These are phyloP conservation scores for Metschnikowia similis DNA, from an alignment of 805 yeast genomes.

Conservation along the genomic window DNA sequence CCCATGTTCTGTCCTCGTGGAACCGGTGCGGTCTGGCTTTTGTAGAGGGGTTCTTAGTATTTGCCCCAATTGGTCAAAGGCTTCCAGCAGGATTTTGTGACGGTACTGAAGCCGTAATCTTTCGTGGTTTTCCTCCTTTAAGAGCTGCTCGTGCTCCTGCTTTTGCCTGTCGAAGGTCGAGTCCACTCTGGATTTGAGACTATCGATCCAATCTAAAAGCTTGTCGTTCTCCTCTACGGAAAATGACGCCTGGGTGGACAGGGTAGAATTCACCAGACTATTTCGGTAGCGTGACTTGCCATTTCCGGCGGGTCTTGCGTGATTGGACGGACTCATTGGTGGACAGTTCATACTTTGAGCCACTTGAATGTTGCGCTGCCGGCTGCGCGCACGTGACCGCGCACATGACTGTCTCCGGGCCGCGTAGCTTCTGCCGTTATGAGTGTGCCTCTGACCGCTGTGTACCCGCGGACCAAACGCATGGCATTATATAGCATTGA, in stretches of 20 bases:
- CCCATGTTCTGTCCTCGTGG: neutral
- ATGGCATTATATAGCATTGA: too few relatives aligned
- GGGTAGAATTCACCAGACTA: neutral
- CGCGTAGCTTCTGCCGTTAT: too few relatives aligned
- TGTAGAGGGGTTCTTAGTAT: constrained; percentile 2
- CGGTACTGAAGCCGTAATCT: constrained; percentile 19
- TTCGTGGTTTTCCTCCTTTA: constrained; percentile 12
- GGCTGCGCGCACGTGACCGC: constrained; percentile 3
- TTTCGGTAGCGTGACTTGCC: neutral
- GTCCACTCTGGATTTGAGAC: constrained; percentile 12
- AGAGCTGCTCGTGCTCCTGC: constrained; percentile 9
- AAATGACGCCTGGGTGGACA: neutral
- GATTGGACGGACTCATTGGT: neutral
- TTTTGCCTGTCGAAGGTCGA: constrained; percentile 11
- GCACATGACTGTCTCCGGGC: neutral
- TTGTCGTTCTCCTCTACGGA: constrained; percentile 7
- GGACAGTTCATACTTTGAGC: neutral
- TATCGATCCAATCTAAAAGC: constrained; percentile 17
- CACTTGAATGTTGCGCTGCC: neutral
- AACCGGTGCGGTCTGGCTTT: neutral
- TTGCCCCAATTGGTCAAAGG: constrained; percentile 21
- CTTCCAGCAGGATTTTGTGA: constrained; percentile 24
- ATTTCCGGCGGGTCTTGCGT: neutral
- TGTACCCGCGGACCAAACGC: too few relatives aligned
- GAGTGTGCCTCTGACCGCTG: too few relatives aligned